Evolutionary conservation across 2,329 filamentous ascomycete genomes (phyloP).

Genomic region (Ambrosiella beaveri): DNA sequence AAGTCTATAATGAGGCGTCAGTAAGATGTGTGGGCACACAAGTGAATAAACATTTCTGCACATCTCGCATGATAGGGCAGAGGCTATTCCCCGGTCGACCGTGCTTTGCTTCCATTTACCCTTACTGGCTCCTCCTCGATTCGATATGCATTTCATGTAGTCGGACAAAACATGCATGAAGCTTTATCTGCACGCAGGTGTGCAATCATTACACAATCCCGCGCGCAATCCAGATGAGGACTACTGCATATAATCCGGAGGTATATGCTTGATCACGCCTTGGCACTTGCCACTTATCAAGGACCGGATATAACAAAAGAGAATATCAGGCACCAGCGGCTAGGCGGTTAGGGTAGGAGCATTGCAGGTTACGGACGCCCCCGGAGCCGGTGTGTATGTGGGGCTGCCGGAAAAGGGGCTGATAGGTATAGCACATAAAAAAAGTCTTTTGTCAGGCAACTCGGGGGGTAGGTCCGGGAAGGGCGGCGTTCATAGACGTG

Average conservation of each 20-base stretch:
- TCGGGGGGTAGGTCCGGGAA: background rate
- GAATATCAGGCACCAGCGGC: background rate
- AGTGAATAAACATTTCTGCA: background rate
- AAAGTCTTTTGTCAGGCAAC: background rate
- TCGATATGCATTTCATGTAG: background rate
- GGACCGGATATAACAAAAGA: no score
- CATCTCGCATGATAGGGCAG: background rate
- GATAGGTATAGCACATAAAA: no score
- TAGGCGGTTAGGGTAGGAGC: background rate
- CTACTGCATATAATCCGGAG: background rate
- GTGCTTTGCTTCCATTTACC: background rate
- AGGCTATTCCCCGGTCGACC: background rate
- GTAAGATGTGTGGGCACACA: constrained; percentile 10
- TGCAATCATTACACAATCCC: background rate
- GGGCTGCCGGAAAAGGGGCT: no score
- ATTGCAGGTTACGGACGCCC: background rate
- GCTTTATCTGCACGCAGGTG: background rate
- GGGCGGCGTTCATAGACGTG: background rate
- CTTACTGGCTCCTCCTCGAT: background rate
- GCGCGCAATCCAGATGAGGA: background rate
- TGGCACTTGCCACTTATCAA: background rate
- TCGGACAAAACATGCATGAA: background rate
- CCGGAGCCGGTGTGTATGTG: background rate
- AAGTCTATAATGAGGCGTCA: constrained; percentile 24
- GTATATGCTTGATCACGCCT: background rate